Base-by-base conservation (phyloP, 768 basidiomycete species). In the Mycena filopes region DNA sequence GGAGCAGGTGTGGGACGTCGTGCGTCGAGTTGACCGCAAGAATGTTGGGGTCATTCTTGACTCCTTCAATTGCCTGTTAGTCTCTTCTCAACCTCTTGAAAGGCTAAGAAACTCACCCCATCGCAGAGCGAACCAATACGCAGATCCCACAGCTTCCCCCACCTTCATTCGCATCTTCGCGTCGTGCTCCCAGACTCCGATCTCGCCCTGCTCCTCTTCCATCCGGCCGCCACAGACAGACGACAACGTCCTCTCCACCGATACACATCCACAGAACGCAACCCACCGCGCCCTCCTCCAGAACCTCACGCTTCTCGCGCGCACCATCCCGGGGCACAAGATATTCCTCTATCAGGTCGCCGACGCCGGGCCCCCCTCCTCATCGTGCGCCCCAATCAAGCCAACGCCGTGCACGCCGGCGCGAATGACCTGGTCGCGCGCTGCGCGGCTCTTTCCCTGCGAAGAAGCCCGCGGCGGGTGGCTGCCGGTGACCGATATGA, bases 281-380 rank as follows among this genome's bases (percentile, higher is more conserved):
- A 65, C 63, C 25, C 63, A 65, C 46, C 12, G 20, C 38, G 60
- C 71, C 20, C 55, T 76, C 40, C 60, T 71, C 5, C 55, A 66
- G 43, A 76, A 77, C 65, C 70, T 80, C 41, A 58, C 53, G 15
- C 70, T 75, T 36, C 72, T 80, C 25, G 68, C 71, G 11, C 59
- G 55, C 7, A 70, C 72, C 23, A 71, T 81, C 15, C 79, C 80
- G 1, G 74, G 72, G 0, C 68, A 76, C 63, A 79, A 78, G 68
- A 79, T 82, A 67, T 82, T 79, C 70, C 71, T 79, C 54, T 79
- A 77, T 66, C 81, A 82, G 53, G 63, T 81, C 60, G 80, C 80
- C 55, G 80, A 82, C 68, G 80, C 75, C 50, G 46, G 70, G 58
- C 63, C 68, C 60, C 77, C 68, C 28, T 47, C 65, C 4, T 41